Evolutionary conservation across 768 basidiomycete genomes (phyloP).

Genomic region (Termitomyces sp.): DNA sequence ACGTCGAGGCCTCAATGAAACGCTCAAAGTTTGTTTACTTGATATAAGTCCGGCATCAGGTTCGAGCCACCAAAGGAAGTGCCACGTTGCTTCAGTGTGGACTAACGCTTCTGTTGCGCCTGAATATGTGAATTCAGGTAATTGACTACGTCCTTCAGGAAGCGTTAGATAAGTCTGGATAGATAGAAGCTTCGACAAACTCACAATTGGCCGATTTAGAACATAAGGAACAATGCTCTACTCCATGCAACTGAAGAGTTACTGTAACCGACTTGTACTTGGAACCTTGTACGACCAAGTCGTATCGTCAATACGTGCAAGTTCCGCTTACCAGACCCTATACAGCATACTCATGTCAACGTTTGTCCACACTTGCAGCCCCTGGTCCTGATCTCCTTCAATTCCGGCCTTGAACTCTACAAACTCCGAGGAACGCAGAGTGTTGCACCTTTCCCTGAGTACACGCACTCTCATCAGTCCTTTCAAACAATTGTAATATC

Average conservation of each 20-base stretch:
- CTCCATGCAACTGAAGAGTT: too few species aligned
- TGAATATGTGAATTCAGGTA: not conserved
- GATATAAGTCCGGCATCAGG: not conserved
- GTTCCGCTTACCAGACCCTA: not conserved
- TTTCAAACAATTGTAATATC: too few species aligned
- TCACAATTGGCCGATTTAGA: not conserved
- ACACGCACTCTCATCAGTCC: not conserved
- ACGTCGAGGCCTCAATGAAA: not conserved
- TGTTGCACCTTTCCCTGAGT: not conserved
- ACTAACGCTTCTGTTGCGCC: not conserved
- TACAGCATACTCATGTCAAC: too few species aligned
- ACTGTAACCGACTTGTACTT: not conserved
- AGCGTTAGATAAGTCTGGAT: not conserved
- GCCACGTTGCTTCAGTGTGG: not conserved
- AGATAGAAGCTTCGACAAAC: not conserved
- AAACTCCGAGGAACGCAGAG: not conserved
- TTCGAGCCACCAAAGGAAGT: not conserved
- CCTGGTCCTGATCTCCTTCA: not conserved
- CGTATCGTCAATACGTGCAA: not conserved
- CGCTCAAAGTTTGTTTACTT: not conserved
- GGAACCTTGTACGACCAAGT: not conserved
- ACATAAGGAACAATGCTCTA: not conserved
- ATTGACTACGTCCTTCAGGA: not conserved
- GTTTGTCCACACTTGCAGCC: too few species aligned
- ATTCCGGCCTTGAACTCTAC: too few species aligned